These are phyloP conservation scores for Heliophila coronopifolia DNA, from an alignment of 441 rosid species.

Conservation along the genomic window DNA sequence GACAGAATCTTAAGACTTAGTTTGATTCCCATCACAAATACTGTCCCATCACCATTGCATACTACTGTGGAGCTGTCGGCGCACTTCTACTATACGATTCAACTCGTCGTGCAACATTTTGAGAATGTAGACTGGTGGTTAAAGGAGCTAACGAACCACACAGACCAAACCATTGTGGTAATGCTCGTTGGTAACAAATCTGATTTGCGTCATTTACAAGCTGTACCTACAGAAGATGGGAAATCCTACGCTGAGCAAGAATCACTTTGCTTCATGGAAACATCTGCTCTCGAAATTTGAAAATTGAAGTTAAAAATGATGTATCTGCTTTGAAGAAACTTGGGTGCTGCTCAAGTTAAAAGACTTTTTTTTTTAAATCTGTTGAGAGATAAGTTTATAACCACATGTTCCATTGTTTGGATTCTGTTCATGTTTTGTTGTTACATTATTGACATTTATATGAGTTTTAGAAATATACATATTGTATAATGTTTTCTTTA, in stretches of 20 bases:
- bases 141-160: conserved; percentile 51
- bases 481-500: conserved; percentile 12
- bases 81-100: conserved; percentile 78
- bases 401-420: conserved; percentile 19
- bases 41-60: conserved; percentile 66
- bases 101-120: conserved; percentile 56
- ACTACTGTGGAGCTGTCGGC: conserved; percentile 56
- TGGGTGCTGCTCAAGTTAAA: conserved; percentile 37
- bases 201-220: conserved; percentile 26
- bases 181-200: conserved; percentile 28
- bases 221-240: conserved; percentile 36
- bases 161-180: conserved; percentile 21
- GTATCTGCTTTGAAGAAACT: conserved; percentile 36
- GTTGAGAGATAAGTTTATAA: conserved; percentile 26
- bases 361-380: conserved; percentile 6
- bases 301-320: conserved; percentile 32
- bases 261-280: conserved; percentile 39
- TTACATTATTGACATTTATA: conserved; percentile 21
- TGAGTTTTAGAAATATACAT: conserved; percentile 25
- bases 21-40: no score
- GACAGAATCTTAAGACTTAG: no score
- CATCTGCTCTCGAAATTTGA: conserved; percentile 39
- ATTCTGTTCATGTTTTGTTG: conserved; percentile 18
- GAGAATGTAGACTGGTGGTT: conserved; percentile 33
- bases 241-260: conserved; percentile 34